phyloP scores from a whole-genome alignment of 139 green algal species.

The Marvania coccoides region DNA sequence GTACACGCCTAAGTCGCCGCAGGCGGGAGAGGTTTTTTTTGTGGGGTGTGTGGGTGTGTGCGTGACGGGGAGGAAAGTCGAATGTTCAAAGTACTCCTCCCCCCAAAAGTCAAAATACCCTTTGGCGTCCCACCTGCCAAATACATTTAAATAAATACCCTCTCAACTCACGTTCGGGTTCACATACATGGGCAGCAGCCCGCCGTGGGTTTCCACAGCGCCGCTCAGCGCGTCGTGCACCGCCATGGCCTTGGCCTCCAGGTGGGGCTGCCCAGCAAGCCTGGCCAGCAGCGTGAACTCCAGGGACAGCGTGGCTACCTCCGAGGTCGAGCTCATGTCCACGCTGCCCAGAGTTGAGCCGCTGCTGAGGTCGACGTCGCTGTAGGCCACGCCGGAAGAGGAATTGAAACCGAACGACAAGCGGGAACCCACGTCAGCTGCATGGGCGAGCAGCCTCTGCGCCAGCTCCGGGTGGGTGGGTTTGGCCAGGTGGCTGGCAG shows the following conservation, averaged over 20 bases:
- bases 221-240: constrained; percentile 14
- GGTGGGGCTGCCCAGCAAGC: constrained; percentile 29
- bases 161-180: neutral
- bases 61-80: too few relatives aligned
- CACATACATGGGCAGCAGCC: constrained; percentile 26
- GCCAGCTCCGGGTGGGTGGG: neutral
- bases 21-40: too few relatives aligned
- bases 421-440: constrained; percentile 33
- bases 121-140: too few relatives aligned
- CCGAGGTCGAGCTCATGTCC: constrained; percentile 47
- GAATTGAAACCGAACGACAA: constrained; percentile 34
- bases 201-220: neutral
- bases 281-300: constrained; percentile 64
- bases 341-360: neutral
- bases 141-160: too few relatives aligned
- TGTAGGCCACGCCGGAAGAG: constrained; percentile 39
- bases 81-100: too few relatives aligned
- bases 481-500: constrained; percentile 60
- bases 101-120: too few relatives aligned
- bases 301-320: constrained; percentile 68
- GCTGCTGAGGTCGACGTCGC: constrained; percentile 44
- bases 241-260: neutral
- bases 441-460: constrained; percentile 11
- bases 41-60: too few relatives aligned
- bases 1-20: too few relatives aligned